These are phyloP conservation scores for Fusarium sp. DNA, from an alignment of 2,329 filamentous ascomycete genomes.

Conservation along the genomic window DNA sequence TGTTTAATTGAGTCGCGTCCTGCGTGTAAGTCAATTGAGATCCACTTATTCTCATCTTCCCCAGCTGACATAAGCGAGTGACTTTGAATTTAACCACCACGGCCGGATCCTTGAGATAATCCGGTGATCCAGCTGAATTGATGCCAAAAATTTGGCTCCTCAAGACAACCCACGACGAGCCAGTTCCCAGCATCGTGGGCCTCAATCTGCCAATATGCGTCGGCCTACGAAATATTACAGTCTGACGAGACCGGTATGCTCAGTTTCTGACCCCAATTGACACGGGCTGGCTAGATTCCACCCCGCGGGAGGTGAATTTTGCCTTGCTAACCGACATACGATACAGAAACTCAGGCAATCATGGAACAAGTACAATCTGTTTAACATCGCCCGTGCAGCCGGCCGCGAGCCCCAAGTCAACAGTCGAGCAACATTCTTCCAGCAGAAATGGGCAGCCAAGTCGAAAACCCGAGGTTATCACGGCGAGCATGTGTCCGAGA, in stretches of 20 bases:
- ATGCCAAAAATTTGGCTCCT: constrained; percentile 49
- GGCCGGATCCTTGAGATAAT: constrained; percentile 47
- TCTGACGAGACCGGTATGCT: constrained; percentile 72
- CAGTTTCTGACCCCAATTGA: neutral
- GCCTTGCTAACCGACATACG: constrained; percentile 30
- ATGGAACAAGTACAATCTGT: constrained; percentile 98
- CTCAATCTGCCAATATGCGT: constrained; percentile 60
- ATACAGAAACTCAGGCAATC: constrained; percentile 89
- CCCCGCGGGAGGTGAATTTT: constrained; percentile 16
- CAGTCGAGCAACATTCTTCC: constrained; percentile 80
- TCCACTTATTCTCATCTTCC: constrained; percentile 24
- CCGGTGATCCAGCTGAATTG: constrained; percentile 38
- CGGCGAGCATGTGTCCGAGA: constrained; percentile 92
- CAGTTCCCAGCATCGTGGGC: constrained; percentile 42
- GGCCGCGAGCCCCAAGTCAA: constrained; percentile 49
- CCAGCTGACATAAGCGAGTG: constrained; percentile 40
- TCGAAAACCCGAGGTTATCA: constrained; percentile 87
- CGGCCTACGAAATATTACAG: constrained; percentile 72
- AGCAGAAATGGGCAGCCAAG: constrained; percentile 98
- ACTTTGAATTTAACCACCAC: constrained; percentile 1
- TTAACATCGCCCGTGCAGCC: constrained; percentile 73
- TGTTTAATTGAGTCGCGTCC: constrained; percentile 48
- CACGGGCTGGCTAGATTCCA: neutral
- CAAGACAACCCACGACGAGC: constrained; percentile 42
- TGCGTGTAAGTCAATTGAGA: constrained; percentile 1